phyloP scores from a whole-genome alignment of 768 basidiomycete genomes.

The Gautieria morchelliformis region DNA sequence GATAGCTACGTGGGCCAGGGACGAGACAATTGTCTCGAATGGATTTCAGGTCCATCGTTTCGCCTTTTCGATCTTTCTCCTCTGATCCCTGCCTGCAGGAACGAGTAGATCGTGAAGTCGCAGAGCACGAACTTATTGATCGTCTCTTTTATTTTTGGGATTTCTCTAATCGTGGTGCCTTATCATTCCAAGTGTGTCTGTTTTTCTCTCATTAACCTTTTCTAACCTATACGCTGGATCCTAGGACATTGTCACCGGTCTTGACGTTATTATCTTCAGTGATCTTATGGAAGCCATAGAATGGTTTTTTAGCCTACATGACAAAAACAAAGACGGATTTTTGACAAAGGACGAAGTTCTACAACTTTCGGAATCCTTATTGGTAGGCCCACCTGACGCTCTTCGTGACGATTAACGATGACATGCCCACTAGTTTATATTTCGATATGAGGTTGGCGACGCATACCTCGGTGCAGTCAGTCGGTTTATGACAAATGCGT shows the following conservation, averaged over 20 bases:
- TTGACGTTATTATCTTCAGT: slow-evolving; percentile 89
- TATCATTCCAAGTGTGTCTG: slow-evolving; percentile 75
- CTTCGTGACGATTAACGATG: slow-evolving; percentile 7
- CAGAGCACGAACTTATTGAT: slow-evolving; percentile 94
- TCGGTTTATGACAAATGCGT: slow-evolving; percentile 96
- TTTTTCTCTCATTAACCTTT: not conserved
- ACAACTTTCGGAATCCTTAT: slow-evolving; percentile 86
- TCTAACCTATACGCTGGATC: not conserved
- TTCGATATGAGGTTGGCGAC: slow-evolving; percentile 94
- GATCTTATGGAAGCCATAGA: slow-evolving; percentile 98
- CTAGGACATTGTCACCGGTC: slow-evolving; percentile 80
- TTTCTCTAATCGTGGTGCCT: slow-evolving; percentile 61
- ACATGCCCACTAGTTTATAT: slow-evolving; percentile 70
- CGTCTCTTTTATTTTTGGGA: slow-evolving; percentile 96
- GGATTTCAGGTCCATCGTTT: slow-evolving; percentile 62
- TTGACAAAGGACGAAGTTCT: slow-evolving; percentile 95
- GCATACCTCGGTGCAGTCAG: slow-evolving; percentile 94
- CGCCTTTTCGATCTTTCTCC: not conserved
- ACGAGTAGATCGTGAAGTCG: slow-evolving; percentile 81
- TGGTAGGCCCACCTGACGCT: slow-evolving; percentile 42
- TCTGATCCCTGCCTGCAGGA: slow-evolving; percentile 36
- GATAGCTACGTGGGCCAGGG: slow-evolving; percentile 89
- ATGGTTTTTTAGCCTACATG: slow-evolving; percentile 96
- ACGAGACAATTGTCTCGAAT: slow-evolving; percentile 87
- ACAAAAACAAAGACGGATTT: slow-evolving; percentile 93